Percentiles rank a stretch among this genome's conserved stretches.
Conservation (phyloP, 1,284 basidiomycete species). For the Cryptococcus maquisensis region DNA sequence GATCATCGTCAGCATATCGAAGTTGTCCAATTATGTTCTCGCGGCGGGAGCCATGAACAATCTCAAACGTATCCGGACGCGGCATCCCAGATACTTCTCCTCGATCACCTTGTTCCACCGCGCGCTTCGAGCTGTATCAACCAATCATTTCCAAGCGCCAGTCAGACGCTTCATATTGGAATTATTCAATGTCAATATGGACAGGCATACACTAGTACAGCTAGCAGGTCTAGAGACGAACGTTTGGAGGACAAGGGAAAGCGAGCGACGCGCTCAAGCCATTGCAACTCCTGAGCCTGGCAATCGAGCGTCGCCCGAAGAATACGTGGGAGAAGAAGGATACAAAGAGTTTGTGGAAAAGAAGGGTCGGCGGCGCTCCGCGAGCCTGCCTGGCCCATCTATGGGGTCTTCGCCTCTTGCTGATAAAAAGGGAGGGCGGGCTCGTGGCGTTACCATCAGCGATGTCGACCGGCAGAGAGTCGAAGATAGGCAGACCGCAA, state of each 20-base stretch:
- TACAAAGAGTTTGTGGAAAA: background rate
- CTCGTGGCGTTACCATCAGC: constrained; percentile 8
- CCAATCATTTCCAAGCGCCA: constrained; percentile 80
- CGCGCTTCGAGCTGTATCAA: constrained; percentile 76
- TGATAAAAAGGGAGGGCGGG: background rate
- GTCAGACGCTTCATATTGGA: constrained; percentile 89
- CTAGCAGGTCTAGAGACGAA: constrained; percentile 27
- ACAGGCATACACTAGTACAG: constrained; percentile 29
- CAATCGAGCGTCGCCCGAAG: background rate
- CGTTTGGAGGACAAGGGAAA: background rate
- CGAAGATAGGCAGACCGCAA: background rate
- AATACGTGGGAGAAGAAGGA: background rate
- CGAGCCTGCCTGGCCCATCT: constrained; percentile 8
- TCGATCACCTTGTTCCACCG: constrained; percentile 76
- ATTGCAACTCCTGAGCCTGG: background rate
- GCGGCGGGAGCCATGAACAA: constrained; percentile 87
- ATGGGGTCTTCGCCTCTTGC: background rate
- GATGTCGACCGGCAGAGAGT: background rate
- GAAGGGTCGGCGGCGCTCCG: constrained; percentile 4
- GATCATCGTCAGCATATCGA: constrained; percentile 83
- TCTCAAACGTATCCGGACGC: constrained; percentile 75
- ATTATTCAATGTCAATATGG: constrained; percentile 75
- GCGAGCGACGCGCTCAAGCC: background rate
- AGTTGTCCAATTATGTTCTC: constrained; percentile 91
- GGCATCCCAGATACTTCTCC: constrained; percentile 61